Base-by-base conservation (phyloP, 208 protist species). In the Crithidia fasciculata region DNA sequence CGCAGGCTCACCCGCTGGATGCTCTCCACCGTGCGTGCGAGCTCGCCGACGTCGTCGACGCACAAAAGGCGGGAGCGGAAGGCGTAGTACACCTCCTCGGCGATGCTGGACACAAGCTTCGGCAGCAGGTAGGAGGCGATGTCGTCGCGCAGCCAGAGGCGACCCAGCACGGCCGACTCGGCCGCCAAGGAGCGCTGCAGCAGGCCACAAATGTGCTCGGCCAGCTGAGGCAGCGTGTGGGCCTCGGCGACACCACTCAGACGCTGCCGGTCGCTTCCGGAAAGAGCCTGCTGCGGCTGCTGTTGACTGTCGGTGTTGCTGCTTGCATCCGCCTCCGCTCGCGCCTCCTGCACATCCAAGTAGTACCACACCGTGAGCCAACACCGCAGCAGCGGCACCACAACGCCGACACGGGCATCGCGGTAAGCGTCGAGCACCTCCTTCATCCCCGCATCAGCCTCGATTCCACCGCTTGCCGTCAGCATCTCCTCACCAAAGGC, bases 21-120 rank as follows among this genome's bases (percentile, higher is more conserved):
- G 68, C 76, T 79, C 65, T 88, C 81, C 63, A 96, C 85, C 41
- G 89, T 89, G 50, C 74, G 77, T 36, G 87, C 60, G 19, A 97
- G 76, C 65, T 94, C 92, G 10, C 78, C 81, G 2, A 97, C 67
- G 55, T 86, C 84, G 70, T 95, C 90, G 52, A 94, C 82, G 55
- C 86, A 87, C 63, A 97, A 67, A 52, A 97, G 72, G 9, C 82
- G 85, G 8, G 90, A 88, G 43, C 92, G 92, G 78, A 95, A 97
- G 50, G 86, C 78, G 78, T 87, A 83, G 69, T 94, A 97, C 52
- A 91, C 81, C 69, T 92, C 87, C 49, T 91, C 83, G 8, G 85
- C 82, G 37, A 95, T 80, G 41, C 79, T 83, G 3, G 79, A 40
- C 16, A 91, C 80, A 8, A 95, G 74, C 68, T 84, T 80, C 13